A percentile compares a stretch with the other conserved stretches of the same genome.
These are phyloP conservation scores for Chalara sp. DNA, from an alignment of 2,329 filamentous ascomycete genomes.

Conservation along the genomic window DNA sequence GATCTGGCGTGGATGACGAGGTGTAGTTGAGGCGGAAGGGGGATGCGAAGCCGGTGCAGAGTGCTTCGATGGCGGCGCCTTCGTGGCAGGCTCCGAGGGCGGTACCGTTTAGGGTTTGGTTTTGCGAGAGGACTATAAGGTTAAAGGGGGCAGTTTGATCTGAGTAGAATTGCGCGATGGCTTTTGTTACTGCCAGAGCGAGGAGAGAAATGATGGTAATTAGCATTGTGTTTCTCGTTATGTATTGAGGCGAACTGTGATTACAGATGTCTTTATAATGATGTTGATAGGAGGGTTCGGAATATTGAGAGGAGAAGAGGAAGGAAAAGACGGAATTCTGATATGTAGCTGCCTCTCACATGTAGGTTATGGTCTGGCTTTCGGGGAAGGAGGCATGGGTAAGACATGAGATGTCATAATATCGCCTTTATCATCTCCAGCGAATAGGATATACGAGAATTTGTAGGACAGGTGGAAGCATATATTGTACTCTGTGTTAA, in stretches of 20 bases:
- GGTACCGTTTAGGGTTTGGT: constrained; percentile 30
- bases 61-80: constrained; percentile 40
- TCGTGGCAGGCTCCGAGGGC: constrained; percentile 37
- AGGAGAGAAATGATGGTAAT: constrained; percentile 1
- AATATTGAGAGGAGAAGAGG: neutral
- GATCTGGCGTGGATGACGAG: constrained; percentile 17
- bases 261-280: constrained; percentile 17
- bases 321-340: neutral
- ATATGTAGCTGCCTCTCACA: neutral
- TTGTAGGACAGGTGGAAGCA: too few relatives aligned
- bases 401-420: neutral
- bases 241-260: constrained; percentile 2
- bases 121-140: constrained; percentile 32
- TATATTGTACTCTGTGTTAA: too few relatives aligned
- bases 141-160: constrained; percentile 37
- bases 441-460: too few relatives aligned
- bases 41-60: constrained; percentile 30
- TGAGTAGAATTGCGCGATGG: constrained; percentile 19
- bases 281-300: neutral
- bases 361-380: too few relatives aligned
- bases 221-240: too few relatives aligned
- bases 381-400: neutral
- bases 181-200: constrained; percentile 12
- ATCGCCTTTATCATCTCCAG: too few relatives aligned
- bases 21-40: constrained; percentile 25